Evolutionary conservation across 2,329 filamentous ascomycete species (phyloP).

Genomic region (Cladosporium sp.): DNA sequence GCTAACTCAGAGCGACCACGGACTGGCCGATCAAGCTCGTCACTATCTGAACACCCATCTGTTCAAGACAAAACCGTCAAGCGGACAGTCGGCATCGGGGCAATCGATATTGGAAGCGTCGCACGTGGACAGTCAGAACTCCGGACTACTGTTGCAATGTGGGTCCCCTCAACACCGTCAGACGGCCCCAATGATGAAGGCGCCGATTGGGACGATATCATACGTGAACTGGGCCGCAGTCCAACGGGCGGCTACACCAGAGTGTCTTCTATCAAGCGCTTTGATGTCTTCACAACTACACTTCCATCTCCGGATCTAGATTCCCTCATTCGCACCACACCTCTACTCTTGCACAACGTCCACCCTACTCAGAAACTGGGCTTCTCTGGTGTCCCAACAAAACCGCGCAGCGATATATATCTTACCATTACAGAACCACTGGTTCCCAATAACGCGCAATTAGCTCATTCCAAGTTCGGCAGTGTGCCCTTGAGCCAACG

Average conservation of each 20-base stretch:
- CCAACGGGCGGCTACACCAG: conserved; percentile 64
- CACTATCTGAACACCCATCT: conserved; percentile 10
- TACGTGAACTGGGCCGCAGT: conserved; percentile 72
- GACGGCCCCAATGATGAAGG: conserved; percentile 60
- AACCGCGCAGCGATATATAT: conserved; percentile 91
- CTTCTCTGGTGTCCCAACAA: conserved; percentile 87
- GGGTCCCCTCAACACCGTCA: conserved; percentile 60
- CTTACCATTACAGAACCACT: conserved; percentile 77
- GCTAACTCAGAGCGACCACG: conserved; percentile 24
- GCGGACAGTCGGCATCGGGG: conserved; percentile 73
- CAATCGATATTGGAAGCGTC: conserved; percentile 67
- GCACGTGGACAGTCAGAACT: conserved; percentile 28
- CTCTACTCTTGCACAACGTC: conserved; percentile 81
- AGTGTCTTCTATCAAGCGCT: conserved; percentile 61
- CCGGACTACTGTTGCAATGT: conserved; percentile 61
- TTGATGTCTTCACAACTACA: conserved; percentile 76
- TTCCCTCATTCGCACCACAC: conserved; percentile 77
- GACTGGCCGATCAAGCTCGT: conserved; percentile 29
- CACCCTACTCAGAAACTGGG: conserved; percentile 84
- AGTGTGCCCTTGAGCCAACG: conserved; percentile 69
- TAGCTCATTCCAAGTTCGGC: conserved; percentile 74
- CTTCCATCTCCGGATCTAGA: conserved; percentile 80
- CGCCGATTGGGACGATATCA: conserved; percentile 71
- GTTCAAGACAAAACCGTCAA: conserved; percentile 55
- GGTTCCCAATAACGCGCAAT: conserved; percentile 66